Percentiles rank a stretch among this genome's conserved stretches.
Evolutionary conservation across 1,284 basidiomycete genomes (phyloP).

Genomic region (Ustilago tritici): DNA sequence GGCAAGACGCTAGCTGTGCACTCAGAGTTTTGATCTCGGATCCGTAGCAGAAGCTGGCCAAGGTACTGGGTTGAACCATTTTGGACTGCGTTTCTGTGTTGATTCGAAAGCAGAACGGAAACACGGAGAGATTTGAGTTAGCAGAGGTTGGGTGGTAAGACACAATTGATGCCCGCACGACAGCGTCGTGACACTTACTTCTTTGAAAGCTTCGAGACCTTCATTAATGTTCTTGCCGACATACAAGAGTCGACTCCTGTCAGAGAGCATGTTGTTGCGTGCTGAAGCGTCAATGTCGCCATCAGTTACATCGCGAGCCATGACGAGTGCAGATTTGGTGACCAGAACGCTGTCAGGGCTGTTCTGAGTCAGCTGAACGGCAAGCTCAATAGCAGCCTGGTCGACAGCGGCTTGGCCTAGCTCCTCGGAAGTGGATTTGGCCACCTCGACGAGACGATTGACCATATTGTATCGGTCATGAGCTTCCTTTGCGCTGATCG

Average conservation of each 20-base stretch:
- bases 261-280: slow-evolving; percentile 72
- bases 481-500: slow-evolving; percentile 78
- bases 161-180: neutral
- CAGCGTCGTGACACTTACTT: slow-evolving; percentile 68
- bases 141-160: neutral
- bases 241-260: slow-evolving; percentile 75
- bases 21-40: slow-evolving; percentile 24
- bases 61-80: slow-evolving; percentile 49
- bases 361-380: slow-evolving; percentile 76
- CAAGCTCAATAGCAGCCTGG: slow-evolving; percentile 76
- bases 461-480: slow-evolving; percentile 78
- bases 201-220: slow-evolving; percentile 72
- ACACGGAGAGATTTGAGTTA: neutral
- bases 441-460: slow-evolving; percentile 55
- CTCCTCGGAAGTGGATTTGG: slow-evolving; percentile 72
- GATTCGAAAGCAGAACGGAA: neutral
- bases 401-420: slow-evolving; percentile 75
- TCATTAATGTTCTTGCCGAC: slow-evolving; percentile 80
- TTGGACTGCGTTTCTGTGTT: slow-evolving; percentile 48
- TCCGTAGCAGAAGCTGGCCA: slow-evolving; percentile 7
- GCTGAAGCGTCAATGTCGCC: slow-evolving; percentile 75
- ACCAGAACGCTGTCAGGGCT: slow-evolving; percentile 84
- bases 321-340: slow-evolving; percentile 75
- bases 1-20: neutral
- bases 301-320: slow-evolving; percentile 45